Base-by-base conservation (phyloP, 441 rosid species). In the Omphalea diandra region DNA sequence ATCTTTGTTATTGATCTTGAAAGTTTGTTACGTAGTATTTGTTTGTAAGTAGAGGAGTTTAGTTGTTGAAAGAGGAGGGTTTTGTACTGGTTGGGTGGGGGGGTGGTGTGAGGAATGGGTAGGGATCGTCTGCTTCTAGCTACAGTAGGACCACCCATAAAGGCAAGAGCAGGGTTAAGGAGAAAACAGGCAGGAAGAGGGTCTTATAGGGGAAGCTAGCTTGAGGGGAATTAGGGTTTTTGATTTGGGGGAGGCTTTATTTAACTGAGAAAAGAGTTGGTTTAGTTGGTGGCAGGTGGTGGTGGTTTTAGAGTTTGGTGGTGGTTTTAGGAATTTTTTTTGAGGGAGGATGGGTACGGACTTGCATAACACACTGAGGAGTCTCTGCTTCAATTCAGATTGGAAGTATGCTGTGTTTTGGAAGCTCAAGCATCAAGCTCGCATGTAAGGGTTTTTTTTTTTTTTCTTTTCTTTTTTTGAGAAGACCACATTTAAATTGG, bases 181-280 rank as follows among this genome's bases (percentile, higher is more conserved):
- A 89, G 93, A 72, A 88, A 94, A 61, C 99, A 94, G 76, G 98
- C 99, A n/a, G 98, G 99, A 54, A 79, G 99, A 90, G 98, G 99
- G 55, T 92, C 98, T 27, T 92, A 92, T 78, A 85, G 98, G 80
- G 99, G 96, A 72, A 92, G 99, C 75, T 94, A 94, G 67, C 66
- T 60, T 54, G 26, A 71, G 78, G 73, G 40, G 55, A 56, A 55
- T 76, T 76, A 43, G 75, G 77, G 74, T 58, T 78, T 71, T 77
- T 73, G 27, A 31, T 68, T 54, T 63, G 40, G 81, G 71, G 71
- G 64, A 17, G 60, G 57, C 59, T 57, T 67, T 67, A 63, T 56
- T 76, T 79, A 41, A 70, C 78, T 78, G 64, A 71, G 32, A 55
- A 52, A 58, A 50, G 55, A n/a, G n/a, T n/a, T n/a, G n/a, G n/a